Conservation (phyloP, 2,329 filamentous ascomycete genomes). For the Dryadomyces sulphureus region DNA sequence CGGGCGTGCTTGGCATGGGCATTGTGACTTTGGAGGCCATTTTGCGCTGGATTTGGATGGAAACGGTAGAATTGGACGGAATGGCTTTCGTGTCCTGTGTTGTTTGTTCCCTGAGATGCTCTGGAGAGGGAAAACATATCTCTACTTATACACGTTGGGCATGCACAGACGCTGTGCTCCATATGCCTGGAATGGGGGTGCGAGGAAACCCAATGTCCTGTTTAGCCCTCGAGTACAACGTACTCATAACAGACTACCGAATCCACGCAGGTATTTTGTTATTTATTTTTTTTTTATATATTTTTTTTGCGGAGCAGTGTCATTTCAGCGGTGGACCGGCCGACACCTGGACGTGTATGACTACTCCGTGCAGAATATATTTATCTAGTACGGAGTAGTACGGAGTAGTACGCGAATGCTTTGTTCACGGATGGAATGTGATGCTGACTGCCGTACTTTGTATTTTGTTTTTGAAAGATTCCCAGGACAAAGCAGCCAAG, state of each 20-base stretch:
- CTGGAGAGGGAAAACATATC: not conserved
- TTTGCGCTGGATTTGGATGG: not conserved
- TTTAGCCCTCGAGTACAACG: too few relatives aligned
- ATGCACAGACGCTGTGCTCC: not conserved
- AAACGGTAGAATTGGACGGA: not conserved
- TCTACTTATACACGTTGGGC: not conserved
- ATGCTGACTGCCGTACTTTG: too few relatives aligned
- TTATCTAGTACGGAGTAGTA: not conserved
- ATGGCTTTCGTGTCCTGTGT: not conserved
- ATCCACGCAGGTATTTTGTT: too few relatives aligned
- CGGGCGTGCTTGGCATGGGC: constrained; percentile 1
- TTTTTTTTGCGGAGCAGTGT: not conserved
- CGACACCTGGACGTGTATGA: not conserved
- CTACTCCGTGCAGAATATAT: not conserved
- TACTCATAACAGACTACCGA: not conserved
- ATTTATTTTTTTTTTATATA: not conserved
- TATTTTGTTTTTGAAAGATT: too few relatives aligned
- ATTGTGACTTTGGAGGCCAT: not conserved
- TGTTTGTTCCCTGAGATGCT: not conserved
- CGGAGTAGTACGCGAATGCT: too few relatives aligned
- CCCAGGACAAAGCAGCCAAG: too few relatives aligned
- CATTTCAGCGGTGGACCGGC: not conserved
- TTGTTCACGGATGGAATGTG: too few relatives aligned
- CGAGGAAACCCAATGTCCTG: too few relatives aligned
- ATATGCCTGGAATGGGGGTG: too few relatives aligned